These are phyloP conservation scores for Macadamia integrifolia DNA, from an alignment of 164 flowering plant species.

Conservation along the genomic window DNA sequence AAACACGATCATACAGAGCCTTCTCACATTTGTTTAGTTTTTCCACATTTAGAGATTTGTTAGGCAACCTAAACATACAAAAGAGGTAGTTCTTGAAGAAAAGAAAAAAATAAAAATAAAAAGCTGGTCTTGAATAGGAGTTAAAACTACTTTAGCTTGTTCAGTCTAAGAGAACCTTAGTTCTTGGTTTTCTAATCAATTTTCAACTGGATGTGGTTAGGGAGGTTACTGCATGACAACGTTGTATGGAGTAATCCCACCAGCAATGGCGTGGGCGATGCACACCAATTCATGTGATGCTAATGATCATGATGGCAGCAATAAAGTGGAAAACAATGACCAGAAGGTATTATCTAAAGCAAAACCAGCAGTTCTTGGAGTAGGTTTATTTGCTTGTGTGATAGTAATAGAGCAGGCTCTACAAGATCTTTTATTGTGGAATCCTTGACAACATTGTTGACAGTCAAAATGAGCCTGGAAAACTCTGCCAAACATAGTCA, in stretches of 20 bases:
- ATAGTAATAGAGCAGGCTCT: constrained; percentile 52
- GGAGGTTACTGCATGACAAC: constrained; percentile 82
- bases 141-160: not conserved
- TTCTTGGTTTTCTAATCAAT: not conserved
- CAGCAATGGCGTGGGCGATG: constrained; percentile 83
- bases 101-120: too few relatives aligned
- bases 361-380: constrained; percentile 40
- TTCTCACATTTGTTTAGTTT: too few relatives aligned
- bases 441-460: constrained; percentile 3
- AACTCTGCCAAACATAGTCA: too few relatives aligned
- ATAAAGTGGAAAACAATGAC: constrained; percentile 6
- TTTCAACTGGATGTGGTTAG: constrained; percentile 25
- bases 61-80: too few relatives aligned
- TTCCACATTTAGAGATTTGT: too few relatives aligned
- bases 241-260: constrained; percentile 75
- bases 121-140: not conserved
- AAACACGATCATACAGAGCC: too few relatives aligned
- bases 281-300: constrained; percentile 13
- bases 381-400: constrained; percentile 53
- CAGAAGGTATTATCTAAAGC: constrained; percentile 17
- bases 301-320: not conserved
- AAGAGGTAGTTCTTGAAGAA: not conserved
- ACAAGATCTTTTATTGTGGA: constrained; percentile 39
- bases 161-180: not conserved
- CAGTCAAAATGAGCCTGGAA: too few relatives aligned